These are phyloP conservation scores for Didymella segeticola DNA, from an alignment of 2,329 filamentous ascomycete species.

Conservation along the genomic window DNA sequence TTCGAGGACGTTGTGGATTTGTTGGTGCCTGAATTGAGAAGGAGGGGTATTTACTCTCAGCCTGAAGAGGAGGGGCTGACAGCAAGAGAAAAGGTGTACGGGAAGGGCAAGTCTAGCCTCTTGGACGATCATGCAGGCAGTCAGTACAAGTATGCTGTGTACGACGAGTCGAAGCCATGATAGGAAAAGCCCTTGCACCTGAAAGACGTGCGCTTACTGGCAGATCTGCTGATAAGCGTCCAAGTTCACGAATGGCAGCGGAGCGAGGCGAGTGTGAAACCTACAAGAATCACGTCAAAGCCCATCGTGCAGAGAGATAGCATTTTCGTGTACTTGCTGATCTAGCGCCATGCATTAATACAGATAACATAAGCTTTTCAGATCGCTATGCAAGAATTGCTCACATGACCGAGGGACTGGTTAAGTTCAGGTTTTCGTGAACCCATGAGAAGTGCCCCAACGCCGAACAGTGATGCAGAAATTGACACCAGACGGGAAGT, in stretches of 20 bases:
- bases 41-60: conserved; percentile 58
- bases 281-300: no score
- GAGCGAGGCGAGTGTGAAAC: no score
- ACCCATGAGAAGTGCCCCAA: conserved; percentile 14
- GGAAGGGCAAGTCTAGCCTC: no score
- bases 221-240: background rate
- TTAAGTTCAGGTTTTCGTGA: conserved; percentile 7
- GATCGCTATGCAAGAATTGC: conserved; percentile 27
- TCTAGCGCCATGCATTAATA: background rate
- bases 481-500: background rate
- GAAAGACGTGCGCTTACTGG: no score
- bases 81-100: conserved; percentile 63
- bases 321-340: background rate
- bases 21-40: conserved; percentile 68
- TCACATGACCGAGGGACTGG: conserved; percentile 15
- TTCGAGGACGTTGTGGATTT: conserved; percentile 73
- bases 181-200: background rate
- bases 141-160: conserved; percentile 68
- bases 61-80: conserved; percentile 29
- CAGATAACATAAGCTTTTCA: conserved; percentile 4
- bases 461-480: conserved; percentile 32
- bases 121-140: conserved; percentile 66
- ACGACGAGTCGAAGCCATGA: conserved; percentile 52
- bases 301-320: background rate
- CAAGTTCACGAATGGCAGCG: conserved; percentile 27